phyloP scores from a whole-genome alignment of 2,329 filamentous ascomycete species.

The Grosmannia huntii region DNA sequence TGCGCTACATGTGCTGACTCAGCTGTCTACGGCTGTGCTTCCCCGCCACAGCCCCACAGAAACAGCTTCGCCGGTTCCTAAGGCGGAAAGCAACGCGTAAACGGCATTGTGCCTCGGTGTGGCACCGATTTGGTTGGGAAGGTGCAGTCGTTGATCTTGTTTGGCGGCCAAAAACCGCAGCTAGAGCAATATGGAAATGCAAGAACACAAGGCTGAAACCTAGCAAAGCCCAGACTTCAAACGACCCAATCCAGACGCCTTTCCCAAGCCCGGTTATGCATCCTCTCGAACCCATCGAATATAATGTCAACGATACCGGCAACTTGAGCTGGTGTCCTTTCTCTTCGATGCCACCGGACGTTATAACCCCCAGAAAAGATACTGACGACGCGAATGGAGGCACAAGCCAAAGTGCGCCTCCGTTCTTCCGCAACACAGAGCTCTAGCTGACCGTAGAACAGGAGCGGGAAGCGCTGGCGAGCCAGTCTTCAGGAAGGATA shows the following conservation, averaged over 20 bases:
- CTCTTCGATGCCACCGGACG: background rate
- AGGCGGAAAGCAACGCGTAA: background rate
- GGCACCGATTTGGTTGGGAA: background rate
- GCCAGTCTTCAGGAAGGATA: conserved; percentile 25
- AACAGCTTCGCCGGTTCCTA: background rate
- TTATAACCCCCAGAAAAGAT: background rate
- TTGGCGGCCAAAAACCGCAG: background rate
- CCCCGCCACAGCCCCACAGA: background rate
- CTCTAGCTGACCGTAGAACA: background rate
- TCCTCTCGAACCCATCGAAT: background rate
- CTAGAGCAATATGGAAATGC: background rate
- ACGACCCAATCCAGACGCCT: background rate
- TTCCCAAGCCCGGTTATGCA: background rate
- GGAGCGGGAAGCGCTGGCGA: conserved; percentile 10
- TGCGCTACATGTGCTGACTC: background rate
- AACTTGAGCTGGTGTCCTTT: background rate
- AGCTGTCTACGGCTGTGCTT: background rate
- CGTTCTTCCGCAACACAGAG: background rate
- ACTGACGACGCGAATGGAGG: background rate
- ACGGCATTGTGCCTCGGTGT: background rate
- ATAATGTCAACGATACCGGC: background rate
- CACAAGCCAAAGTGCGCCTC: background rate
- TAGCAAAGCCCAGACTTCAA: background rate
- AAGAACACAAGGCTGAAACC: background rate
- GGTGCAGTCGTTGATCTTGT: background rate